phyloP scores from a whole-genome alignment of 306 rosid species.

The Mimosa bimucronata region DNA sequence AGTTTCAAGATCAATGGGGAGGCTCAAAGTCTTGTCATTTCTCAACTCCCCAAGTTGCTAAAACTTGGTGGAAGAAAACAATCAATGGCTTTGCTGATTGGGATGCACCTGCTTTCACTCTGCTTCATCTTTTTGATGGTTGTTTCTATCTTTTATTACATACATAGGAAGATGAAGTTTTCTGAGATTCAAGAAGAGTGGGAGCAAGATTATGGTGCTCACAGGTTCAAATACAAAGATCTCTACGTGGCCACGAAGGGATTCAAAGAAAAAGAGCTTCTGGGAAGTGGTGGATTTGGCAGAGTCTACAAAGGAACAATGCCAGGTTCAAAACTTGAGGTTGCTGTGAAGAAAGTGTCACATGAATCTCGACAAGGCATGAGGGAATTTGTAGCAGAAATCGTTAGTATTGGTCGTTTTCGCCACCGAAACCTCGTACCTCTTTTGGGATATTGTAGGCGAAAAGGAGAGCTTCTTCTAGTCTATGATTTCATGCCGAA shows the following conservation, averaged over 20 bases:
- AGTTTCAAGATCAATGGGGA: constrained; percentile 30
- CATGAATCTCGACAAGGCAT: constrained; percentile 76
- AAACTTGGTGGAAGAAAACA: constrained; percentile 1
- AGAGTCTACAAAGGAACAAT: constrained; percentile 66
- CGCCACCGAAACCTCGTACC: constrained; percentile 71
- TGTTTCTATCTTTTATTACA: constrained; percentile 32
- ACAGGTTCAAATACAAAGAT: constrained; percentile 59
- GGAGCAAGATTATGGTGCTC: constrained; percentile 69
- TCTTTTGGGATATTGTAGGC: constrained; percentile 66
- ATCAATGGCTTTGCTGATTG: constrained; percentile 22
- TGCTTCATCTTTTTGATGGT: constrained; percentile 30
- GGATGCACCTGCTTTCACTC: constrained; percentile 34
- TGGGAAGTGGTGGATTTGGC: constrained; percentile 79
- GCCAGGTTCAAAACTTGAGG: constrained; percentile 49
- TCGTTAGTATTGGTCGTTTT: constrained; percentile 62
- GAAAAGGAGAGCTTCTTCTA: constrained; percentile 59
- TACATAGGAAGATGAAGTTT: constrained; percentile 40
- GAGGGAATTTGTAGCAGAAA: constrained; percentile 69
- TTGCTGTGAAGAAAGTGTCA: constrained; percentile 68
- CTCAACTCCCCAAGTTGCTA: constrained; percentile 56
- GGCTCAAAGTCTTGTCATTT: constrained; percentile 44
- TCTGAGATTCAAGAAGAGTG: constrained; percentile 64
- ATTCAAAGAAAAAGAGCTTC: constrained; percentile 52
- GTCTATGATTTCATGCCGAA: constrained; percentile 75
- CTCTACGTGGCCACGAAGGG: constrained; percentile 64